These are phyloP conservation scores for Colletotrichum cuscutae DNA, from an alignment of 2,329 filamentous ascomycete genomes.

Conservation along the genomic window DNA sequence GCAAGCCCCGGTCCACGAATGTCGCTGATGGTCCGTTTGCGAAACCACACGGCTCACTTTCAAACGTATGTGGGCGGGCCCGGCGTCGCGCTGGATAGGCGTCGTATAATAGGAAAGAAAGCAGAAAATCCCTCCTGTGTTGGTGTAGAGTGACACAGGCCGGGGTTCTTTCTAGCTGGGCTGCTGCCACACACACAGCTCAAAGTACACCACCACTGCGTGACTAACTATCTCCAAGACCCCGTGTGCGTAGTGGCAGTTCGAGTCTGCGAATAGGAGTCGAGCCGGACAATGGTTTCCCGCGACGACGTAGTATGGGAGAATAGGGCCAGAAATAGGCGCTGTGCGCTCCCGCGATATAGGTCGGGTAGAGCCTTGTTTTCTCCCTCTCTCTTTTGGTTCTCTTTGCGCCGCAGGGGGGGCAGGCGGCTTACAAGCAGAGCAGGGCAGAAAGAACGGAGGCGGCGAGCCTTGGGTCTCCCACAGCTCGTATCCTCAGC, in stretches of 20 bases:
- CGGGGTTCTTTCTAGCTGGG: conserved; percentile 16
- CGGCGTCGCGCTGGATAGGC: conserved; percentile 22
- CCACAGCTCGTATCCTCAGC: conserved; percentile 47
- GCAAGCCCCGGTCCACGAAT: conserved; percentile 42
- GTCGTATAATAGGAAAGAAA: conserved; percentile 28
- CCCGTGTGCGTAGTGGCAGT: conserved; percentile 37
- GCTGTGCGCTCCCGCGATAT: conserved; percentile 25
- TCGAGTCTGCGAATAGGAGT: conserved; percentile 20
- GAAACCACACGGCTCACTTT: conserved; percentile 33
- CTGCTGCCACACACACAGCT: conserved; percentile 17
- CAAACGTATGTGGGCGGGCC: conserved; percentile 18
- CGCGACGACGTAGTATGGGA: conserved; percentile 7
- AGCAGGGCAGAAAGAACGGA: neutral
- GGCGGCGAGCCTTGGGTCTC: conserved; percentile 11
- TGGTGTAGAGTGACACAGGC: conserved; percentile 26
- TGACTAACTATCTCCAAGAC: conserved; percentile 32
- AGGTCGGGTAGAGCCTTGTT: conserved; percentile 11
- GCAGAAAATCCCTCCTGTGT: conserved; percentile 25
- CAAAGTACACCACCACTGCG: conserved; percentile 9
- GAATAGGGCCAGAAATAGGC: conserved; percentile 5
- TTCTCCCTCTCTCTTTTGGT: conserved; percentile 13
- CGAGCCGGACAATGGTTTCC: conserved; percentile 11
- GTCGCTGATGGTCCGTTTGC: conserved; percentile 23
- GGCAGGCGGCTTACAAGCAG: conserved; percentile 11
- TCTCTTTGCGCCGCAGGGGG: conserved; percentile 15